Base-by-base conservation (phyloP, 2,329 filamentous ascomycete genomes). In the Fusarium zealandicum region DNA sequence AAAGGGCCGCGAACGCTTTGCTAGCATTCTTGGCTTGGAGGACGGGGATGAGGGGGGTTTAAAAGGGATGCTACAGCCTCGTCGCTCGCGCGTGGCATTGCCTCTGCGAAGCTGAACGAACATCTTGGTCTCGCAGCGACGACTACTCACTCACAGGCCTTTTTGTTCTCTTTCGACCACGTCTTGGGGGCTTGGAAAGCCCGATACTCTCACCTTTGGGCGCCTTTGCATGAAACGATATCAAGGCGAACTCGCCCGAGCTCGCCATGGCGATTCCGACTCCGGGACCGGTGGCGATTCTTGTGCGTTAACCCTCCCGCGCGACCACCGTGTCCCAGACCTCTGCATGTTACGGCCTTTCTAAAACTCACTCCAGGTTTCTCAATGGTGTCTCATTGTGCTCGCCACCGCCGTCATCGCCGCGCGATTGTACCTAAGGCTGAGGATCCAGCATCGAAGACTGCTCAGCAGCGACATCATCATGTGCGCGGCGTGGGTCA, bases 401-500 rank as follows among this genome's bases (percentile, higher is more conserved):
- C 3, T 64, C n/a, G 61, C 61, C 0, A 40, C 52, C 0, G 37
- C n/a, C 6, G 58, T 64, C 11, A 51, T 64, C 10, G 20, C 32
- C 7, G 61, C 61, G 1, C 58, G 61, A 2, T 36, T 65, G 0
- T 60, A 65, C 6, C 55, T 66, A 0, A 60, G 63, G 2, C 40
- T 66, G 0, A 38, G 38, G 6, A 43, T 66, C 0, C 63, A 66
- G 30, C 48, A 57, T 1, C 49, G 60, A 13, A 52, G 38, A 1
- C 2, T 66, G 1, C 46, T 65, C 0, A 17, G 30, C 2, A 66
- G 57, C 42, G 63, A 65, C 4, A 31, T 62, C 0, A 38, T 64
- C 4, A 66, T 65, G 63, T 37, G 63, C 2, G 47, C 48, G 4
- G 63, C 63, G 1, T 65, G 63, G 42, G 16, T 62, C 1, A 54